A percentile compares a stretch with the other conserved stretches of the same genome.
phyloP scores from a whole-genome alignment of 306 rosid genomes.

The Pterocarpus santalinus region DNA sequence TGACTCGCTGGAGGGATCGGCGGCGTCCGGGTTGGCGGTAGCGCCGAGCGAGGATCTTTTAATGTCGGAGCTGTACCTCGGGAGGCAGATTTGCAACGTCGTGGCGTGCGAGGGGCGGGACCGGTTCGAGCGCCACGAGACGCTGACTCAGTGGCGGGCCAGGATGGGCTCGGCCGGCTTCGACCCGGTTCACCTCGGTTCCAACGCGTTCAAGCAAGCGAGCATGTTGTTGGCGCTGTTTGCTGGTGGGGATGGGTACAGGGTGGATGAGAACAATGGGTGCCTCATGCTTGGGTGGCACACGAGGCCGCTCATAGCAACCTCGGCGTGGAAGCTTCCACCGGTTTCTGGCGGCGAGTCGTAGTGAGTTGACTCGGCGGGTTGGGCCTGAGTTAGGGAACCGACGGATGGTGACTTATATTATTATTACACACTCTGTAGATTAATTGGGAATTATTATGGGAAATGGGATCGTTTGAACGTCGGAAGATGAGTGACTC shows the following conservation, averaged over 20 bases:
- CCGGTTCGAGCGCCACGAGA: constrained; percentile 89
- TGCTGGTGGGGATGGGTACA: constrained; percentile 77
- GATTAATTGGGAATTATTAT: constrained; percentile 25
- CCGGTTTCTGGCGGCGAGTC: constrained; percentile 33
- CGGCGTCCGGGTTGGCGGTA: constrained; percentile 41
- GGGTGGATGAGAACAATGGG: constrained; percentile 82
- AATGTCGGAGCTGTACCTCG: constrained; percentile 81
- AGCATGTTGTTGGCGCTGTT: constrained; percentile 69
- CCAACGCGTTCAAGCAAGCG: constrained; percentile 87
- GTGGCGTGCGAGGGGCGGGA: constrained; percentile 80
- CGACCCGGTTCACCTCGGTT: constrained; percentile 77
- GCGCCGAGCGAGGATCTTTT: constrained; percentile 59
- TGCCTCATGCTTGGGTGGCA: constrained; percentile 92
- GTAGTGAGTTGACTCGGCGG: constrained; percentile 55
- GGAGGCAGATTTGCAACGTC: constrained; percentile 82
- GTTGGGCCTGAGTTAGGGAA: constrained; percentile 13
- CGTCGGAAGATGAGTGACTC: constrained; percentile 38
- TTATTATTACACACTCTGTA: constrained; percentile 20
- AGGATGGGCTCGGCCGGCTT: constrained; percentile 73
- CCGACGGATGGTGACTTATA: not conserved
- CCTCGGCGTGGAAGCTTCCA: constrained; percentile 82
- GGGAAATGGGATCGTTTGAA: constrained; percentile 28
- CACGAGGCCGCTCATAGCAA: constrained; percentile 83
- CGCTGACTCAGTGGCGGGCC: constrained; percentile 70
- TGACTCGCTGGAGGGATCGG: constrained; percentile 79